Base-by-base conservation (phyloP, 306 rosid species). In the Adenanthera pavonina region DNA sequence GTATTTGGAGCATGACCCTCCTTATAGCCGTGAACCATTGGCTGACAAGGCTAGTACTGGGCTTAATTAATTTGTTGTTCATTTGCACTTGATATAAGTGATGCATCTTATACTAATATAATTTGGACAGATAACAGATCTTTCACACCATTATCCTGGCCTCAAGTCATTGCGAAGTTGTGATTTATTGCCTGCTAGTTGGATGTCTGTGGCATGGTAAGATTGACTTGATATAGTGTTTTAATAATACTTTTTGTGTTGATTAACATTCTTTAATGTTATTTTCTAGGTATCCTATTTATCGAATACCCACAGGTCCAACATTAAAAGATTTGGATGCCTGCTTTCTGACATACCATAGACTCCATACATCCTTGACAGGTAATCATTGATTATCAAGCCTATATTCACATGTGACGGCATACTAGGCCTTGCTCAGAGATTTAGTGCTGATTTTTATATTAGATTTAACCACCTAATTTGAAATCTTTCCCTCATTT, bases 151-250 rank as follows among this genome's bases (percentile, higher is more conserved):
- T 75, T 90, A 84, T 83, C 90, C 97, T 53, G 84, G 88, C 72
- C 81, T 95, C 84, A 92, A 85, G 87, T 86, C 97, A 0, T 60
- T 92, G 72, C 86, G 94, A 90, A 95, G 98, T 84, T 92, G 97
- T 84, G 98, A 95, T 83, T 81, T 95, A 81, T 83, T 87, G 85
- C 85, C 92, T 47, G 51, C 90, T 25, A 95, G 98, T 88, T 95
- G 98, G 98, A 84, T 95, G 81, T 91, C 95, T 69, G 97, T 92
- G 60, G 98, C 97, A 48, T 95, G 98, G 98, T 95, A 84, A 78
- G 84, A 65, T 46, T 69, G 64, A 78, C 68, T 75, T 56, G 66
- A 84, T 78, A 30, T 78, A 36, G 56, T 72, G 56, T 38, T 76
- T 14, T 59, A 57, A 41, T 51, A n/a, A 48, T 83, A 62, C 65